These are phyloP conservation scores for Cryptococcus amylolentus DNA, from an alignment of 1,284 basidiomycete species.

Conservation along the genomic window DNA sequence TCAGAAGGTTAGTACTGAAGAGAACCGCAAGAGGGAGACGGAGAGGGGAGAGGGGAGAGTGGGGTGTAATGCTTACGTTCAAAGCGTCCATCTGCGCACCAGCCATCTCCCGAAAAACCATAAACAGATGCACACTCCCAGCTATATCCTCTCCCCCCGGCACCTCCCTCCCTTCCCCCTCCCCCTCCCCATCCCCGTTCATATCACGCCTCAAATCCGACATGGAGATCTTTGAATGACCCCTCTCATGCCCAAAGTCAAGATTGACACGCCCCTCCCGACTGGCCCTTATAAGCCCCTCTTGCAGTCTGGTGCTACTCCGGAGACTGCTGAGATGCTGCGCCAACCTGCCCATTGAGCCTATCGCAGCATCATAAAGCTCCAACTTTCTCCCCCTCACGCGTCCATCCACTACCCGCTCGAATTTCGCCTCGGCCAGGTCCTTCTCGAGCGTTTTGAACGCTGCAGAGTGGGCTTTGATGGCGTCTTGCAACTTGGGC, in stretches of 20 bases:
- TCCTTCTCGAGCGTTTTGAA: constrained; percentile 83
- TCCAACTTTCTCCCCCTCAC: constrained; percentile 53
- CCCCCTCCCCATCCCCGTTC: background rate
- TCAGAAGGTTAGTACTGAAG: no score
- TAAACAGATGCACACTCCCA: constrained; percentile 72
- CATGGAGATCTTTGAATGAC: constrained; percentile 5
- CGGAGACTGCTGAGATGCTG: constrained; percentile 86
- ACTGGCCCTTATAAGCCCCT: constrained; percentile 68
- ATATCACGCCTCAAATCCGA: background rate
- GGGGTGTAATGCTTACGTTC: constrained; percentile 57
- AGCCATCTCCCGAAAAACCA: constrained; percentile 74
- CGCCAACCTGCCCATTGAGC: constrained; percentile 76
- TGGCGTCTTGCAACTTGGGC: constrained; percentile 66
- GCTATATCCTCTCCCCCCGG: constrained; percentile 55
- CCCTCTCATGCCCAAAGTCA: constrained; percentile 12
- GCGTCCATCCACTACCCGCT: constrained; percentile 60
- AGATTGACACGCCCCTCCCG: constrained; percentile 57
- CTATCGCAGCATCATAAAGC: constrained; percentile 79
- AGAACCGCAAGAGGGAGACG: no score
- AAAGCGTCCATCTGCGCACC: constrained; percentile 72
- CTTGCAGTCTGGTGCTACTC: constrained; percentile 75
- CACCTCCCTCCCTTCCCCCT: background rate
- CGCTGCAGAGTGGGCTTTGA: constrained; percentile 75
- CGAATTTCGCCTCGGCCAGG: constrained; percentile 75
- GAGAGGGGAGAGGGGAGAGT: background rate